Evolutionary conservation across 2,329 filamentous ascomycete species (phyloP), one percentile per base, ranked within the genome.

Genomic region (Dactylella cylindrospora): DNA sequence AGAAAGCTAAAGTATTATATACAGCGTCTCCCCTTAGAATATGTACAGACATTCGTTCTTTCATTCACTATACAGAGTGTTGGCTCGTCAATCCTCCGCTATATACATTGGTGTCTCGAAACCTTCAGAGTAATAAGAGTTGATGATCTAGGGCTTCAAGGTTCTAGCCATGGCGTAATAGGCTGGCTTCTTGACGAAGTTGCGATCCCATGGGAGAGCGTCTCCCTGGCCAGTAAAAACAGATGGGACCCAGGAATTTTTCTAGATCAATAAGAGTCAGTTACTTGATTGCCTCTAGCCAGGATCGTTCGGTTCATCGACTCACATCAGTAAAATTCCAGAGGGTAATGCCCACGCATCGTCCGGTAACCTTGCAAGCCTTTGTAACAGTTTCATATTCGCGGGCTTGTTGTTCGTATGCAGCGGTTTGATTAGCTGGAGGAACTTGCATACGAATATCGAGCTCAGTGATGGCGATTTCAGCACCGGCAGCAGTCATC

Each of bases 391-490:
- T 64, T 20, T 35, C 43, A 20, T 69, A 66, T 20, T 70, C 67
- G 1, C 35, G 67, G 0, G 75, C 76, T 71, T 84, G 80, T 20
- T 74, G 73, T 6, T 23, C 55, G 19, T 49, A 52, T 12, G 70
- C 69, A 13, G 76, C 69, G 23, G 73, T 73, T 1, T 72, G 68
- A 1, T 70, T 68, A 2, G 72, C 75, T 2, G 76, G 70, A 0
- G 80, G 79, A 9, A 82, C 70, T 3, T 68, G 69, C 1, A 78
- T 76, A 23, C 81, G 75, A 61, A 84, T 79, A 68, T 84, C 82
- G 17, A 84, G 73, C 72, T 84, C 82, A 1, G 82, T 84, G 69
- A 81, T 76, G 3, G 80, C 80, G 3, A 83, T 78, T 59, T 84
- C 81, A 3, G 81, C 71, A 3, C 76, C 76, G 1, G 80, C 74